These are phyloP conservation scores for Coemansia sp. DNA, from an alignment of 192 early-diverging fungal genomes.

Conservation along the genomic window DNA sequence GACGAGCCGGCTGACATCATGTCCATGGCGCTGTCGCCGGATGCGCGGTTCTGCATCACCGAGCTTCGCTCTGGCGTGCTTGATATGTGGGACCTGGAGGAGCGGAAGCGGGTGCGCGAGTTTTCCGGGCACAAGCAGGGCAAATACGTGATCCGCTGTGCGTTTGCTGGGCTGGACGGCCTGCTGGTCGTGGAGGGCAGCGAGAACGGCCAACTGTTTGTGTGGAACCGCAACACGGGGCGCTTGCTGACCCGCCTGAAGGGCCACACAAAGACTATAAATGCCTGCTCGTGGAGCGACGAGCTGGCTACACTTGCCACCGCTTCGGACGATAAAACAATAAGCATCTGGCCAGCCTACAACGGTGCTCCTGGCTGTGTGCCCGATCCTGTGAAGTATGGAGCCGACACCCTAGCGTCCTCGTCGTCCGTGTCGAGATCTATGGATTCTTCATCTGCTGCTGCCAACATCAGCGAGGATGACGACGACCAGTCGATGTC, in stretches of 20 bases:
- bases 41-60: slow-evolving; percentile 58
- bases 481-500: slow-evolving; percentile 18
- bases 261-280: slow-evolving; percentile 44
- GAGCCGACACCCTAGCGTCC: not conserved
- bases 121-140: slow-evolving; percentile 78
- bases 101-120: slow-evolving; percentile 66
- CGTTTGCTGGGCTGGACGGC: slow-evolving; percentile 83
- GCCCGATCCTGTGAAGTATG: not conserved
- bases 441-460: not conserved
- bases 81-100: slow-evolving; percentile 84
- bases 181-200: slow-evolving; percentile 89
- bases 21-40: slow-evolving; percentile 63
- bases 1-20: slow-evolving; percentile 57
- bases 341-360: slow-evolving; percentile 51
- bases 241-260: slow-evolving; percentile 32
- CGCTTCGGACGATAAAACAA: slow-evolving; percentile 47
- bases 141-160: slow-evolving; percentile 84
- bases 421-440: slow-evolving; percentile 7
- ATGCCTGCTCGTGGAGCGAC: slow-evolving; percentile 44
- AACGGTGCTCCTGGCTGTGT: slow-evolving; percentile 42
- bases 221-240: slow-evolving; percentile 50
- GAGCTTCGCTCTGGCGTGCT: slow-evolving; percentile 64
- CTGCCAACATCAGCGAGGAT: not conserved
- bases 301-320: slow-evolving; percentile 36
- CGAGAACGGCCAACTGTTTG: slow-evolving; percentile 61